Conservation (phyloP, 1,139 yeast species). For the Zygotorulaspora mrakii region DNA sequence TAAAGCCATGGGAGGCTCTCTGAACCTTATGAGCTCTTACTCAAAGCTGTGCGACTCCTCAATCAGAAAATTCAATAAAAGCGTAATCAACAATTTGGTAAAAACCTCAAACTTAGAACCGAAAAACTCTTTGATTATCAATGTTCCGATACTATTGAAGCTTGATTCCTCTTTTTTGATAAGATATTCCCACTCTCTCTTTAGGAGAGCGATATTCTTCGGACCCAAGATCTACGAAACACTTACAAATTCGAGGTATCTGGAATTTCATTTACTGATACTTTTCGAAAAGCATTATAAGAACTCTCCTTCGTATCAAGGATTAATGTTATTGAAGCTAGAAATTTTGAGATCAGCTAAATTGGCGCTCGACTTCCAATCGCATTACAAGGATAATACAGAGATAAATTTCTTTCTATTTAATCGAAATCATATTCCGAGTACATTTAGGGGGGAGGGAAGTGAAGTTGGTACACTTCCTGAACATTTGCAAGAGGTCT, state of each 20-base stretch:
- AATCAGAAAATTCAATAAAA: constrained; percentile 8
- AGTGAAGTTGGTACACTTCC: constrained; percentile 21
- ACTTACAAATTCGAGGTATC: constrained; percentile 2
- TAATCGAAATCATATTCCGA: constrained; percentile 23
- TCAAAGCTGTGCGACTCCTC: constrained; percentile 9
- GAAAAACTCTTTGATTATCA: constrained; percentile 2
- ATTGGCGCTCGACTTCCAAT: constrained; percentile 8
- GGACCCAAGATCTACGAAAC: constrained; percentile 12
- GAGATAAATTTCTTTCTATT: constrained; percentile 16
- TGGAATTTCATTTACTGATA: constrained; percentile 10
- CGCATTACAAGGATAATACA: neutral
- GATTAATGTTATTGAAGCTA: constrained; percentile 8
- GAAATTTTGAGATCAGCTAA: constrained; percentile 10
- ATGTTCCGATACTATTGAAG: constrained; percentile 9
- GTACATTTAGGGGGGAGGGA: constrained; percentile 16
- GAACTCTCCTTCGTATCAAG: constrained; percentile 10
- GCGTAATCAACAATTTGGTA: neutral
- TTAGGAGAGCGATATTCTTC: constrained; percentile 17
- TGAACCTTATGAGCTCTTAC: constrained; percentile 6
- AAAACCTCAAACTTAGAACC: neutral
- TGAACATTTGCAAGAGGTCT: constrained; percentile 18
- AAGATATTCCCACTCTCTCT: constrained; percentile 16
- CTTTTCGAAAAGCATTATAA: constrained; percentile 7
- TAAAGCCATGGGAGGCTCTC: constrained; percentile 8
- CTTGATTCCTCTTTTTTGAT: constrained; percentile 13